phyloP scores from a whole-genome alignment of 208 protist genomes.

The Tritrichomonas foetus region DNA sequence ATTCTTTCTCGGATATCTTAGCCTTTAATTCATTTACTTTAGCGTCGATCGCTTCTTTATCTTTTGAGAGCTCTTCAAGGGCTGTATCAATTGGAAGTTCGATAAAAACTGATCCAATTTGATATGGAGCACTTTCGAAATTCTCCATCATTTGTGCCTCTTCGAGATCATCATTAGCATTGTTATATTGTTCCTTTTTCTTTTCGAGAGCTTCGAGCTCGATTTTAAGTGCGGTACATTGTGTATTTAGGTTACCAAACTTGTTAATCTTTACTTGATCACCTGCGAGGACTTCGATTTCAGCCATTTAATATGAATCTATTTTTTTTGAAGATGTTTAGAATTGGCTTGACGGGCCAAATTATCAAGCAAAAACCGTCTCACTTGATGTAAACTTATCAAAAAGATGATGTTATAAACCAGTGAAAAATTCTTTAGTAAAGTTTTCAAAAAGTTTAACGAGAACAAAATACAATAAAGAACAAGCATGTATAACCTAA shows the following conservation, averaged over 20 bases:
- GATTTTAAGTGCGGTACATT: not conserved
- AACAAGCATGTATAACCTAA: no score
- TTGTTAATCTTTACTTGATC: conserved; percentile 24
- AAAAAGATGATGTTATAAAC: no score
- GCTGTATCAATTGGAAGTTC: not conserved
- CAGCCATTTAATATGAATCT: no score
- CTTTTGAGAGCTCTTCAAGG: not conserved
- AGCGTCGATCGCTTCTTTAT: not conserved
- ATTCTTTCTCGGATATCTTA: not conserved
- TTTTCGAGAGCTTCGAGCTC: not conserved
- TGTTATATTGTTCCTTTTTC: not conserved
- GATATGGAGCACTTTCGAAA: not conserved
- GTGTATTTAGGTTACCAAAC: conserved; percentile 34
- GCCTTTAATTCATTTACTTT: not conserved
- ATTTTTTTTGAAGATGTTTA: no score
- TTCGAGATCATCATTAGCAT: conserved; percentile 33
- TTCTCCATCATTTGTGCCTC: not conserved
- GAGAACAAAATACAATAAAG: no score
- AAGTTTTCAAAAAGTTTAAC: no score
- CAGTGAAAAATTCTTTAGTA: no score
- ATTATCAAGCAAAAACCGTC: no score
- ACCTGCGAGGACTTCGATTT: not conserved
- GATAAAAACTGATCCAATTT: not conserved
- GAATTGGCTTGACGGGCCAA: no score
- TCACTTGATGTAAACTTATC: no score